Base-by-base conservation (phyloP, 345 rosid genomes). In the Salix viminalis region DNA sequence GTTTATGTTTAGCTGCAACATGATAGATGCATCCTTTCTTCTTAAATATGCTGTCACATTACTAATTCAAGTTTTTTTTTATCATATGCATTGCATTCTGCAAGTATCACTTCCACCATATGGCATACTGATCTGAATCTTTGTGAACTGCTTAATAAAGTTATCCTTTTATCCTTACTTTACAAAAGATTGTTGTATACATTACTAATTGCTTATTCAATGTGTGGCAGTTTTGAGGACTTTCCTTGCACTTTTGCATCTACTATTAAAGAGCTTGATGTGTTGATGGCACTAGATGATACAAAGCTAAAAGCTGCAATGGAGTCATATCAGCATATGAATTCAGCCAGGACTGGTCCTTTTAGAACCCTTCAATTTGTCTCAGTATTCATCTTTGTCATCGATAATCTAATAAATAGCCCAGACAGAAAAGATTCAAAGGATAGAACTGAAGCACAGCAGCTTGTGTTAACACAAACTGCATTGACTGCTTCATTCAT, bases 331-430 rank as follows among this genome's bases (percentile, higher is more conserved):
- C 87, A 83, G 82, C 83, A 76, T 75, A 85, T 89, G 88, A 89
- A 86, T 85, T 79, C 84, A n/a, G 79, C 84, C 13, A 90, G 88
- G 86, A 84, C 69, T 64, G 96, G 94, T 44, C 97, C 98, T 77
- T 86, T 89, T 30, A 87, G 90, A 73, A 84, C 84, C 12, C 85
- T 93, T 80, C 97, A 96, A 83, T 80, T 86, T 80, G 88, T 91
- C 79, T 80, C 91, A 46, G 75, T 90, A 73, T 83, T 93, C 82
- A 82, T 92, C 83, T 96, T 91, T 78, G 73, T 84, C 75, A 80
- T 91, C 36, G 88, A 89, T 74, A 75, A 86, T 68, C 83, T 88
- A 64, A 74, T 81, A 10, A 41, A 67, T 37, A 72, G 70, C 72
- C 79, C 41, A 1, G 88, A 83, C 75, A 64, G 44, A 21, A 79